Percentiles rank a stretch among this genome's conserved stretches.
Evolutionary conservation across 768 basidiomycete species (phyloP).

Genomic region (Sporobolomyces pararoseus): DNA sequence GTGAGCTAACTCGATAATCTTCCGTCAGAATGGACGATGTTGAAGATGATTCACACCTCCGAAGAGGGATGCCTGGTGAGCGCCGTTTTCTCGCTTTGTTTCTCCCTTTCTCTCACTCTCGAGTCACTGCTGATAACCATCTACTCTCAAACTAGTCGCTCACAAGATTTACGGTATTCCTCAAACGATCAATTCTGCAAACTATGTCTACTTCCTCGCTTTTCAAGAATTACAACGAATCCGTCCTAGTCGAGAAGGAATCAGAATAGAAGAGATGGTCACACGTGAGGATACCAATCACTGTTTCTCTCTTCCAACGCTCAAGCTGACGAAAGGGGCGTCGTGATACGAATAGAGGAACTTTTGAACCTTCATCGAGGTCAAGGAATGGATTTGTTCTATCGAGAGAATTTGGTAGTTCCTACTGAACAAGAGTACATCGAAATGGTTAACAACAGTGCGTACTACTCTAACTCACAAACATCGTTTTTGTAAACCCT

Average conservation of each 20-base stretch:
- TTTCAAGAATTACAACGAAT: conserved; percentile 64
- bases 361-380: conserved; percentile 85
- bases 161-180: conserved; percentile 96
- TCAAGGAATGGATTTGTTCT: conserved; percentile 88
- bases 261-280: conserved; percentile 62
- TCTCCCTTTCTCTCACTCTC: not conserved
- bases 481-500: not conserved
- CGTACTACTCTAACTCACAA: conserved; percentile 49
- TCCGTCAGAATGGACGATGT: conserved; percentile 47
- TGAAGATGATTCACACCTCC: conserved; percentile 50
- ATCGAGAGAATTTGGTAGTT: conserved; percentile 85
- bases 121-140: not conserved
- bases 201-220: conserved; percentile 93
- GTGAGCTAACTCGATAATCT: not conserved
- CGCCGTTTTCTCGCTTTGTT: conserved; percentile 11
- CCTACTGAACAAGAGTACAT: conserved; percentile 94
- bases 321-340: conserved; percentile 46
- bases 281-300: too few relatives aligned
- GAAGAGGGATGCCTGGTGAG: conserved; percentile 72
- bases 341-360: conserved; percentile 54
- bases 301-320: conserved; percentile 1
- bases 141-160: conserved; percentile 58
- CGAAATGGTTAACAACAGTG: conserved; percentile 93
- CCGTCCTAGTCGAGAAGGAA: conserved; percentile 15
- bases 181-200: conserved; percentile 94